Percentiles rank a stretch among this genome's conserved stretches.
phyloP scores from a whole-genome alignment of 2,329 filamentous ascomycete species.

The Pseudogymnoascus verrucosus region DNA sequence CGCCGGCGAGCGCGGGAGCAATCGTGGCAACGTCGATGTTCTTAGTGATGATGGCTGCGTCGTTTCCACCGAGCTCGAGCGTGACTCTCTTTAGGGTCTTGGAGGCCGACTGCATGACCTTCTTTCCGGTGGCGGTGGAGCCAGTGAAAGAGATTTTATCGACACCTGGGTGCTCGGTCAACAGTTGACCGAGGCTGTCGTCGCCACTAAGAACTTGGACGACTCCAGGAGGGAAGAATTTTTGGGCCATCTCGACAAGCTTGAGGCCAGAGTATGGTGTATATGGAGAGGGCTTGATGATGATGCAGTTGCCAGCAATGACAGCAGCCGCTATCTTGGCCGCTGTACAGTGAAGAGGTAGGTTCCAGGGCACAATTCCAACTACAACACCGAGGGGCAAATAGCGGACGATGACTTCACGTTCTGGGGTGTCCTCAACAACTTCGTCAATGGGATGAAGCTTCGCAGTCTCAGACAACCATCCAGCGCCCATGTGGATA shows the following conservation, averaged over 20 bases:
- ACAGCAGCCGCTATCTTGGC: conserved; percentile 50
- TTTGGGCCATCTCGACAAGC: conserved; percentile 40
- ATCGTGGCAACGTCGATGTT: conserved; percentile 42
- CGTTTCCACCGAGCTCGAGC: conserved; percentile 46
- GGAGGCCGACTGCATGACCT: conserved; percentile 41
- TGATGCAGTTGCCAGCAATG: conserved; percentile 47
- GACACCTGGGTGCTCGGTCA: conserved; percentile 44
- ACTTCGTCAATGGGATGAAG: conserved; percentile 5
- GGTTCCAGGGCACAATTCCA: conserved; percentile 50
- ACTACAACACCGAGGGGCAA: conserved; percentile 36
- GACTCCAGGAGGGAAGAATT: conserved; percentile 43
- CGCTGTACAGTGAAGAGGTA: conserved; percentile 43
- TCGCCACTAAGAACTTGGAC: conserved; percentile 46
- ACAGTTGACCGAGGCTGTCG: conserved; percentile 42
- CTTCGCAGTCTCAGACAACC: conserved; percentile 3
- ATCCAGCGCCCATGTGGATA: conserved; percentile 10
- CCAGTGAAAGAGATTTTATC: conserved; percentile 52
- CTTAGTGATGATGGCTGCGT: conserved; percentile 43
- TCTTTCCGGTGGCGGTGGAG: conserved; percentile 40
- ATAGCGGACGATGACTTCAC: conserved; percentile 25
- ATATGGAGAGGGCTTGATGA: conserved; percentile 44
- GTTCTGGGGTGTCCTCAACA: conserved; percentile 6
- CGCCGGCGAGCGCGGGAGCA: conserved; percentile 35
- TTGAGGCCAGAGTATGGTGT: conserved; percentile 46
- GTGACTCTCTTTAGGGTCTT: conserved; percentile 46